Conservation (phyloP, 2,329 filamentous ascomycete species). For the Penicillium sp. region DNA sequence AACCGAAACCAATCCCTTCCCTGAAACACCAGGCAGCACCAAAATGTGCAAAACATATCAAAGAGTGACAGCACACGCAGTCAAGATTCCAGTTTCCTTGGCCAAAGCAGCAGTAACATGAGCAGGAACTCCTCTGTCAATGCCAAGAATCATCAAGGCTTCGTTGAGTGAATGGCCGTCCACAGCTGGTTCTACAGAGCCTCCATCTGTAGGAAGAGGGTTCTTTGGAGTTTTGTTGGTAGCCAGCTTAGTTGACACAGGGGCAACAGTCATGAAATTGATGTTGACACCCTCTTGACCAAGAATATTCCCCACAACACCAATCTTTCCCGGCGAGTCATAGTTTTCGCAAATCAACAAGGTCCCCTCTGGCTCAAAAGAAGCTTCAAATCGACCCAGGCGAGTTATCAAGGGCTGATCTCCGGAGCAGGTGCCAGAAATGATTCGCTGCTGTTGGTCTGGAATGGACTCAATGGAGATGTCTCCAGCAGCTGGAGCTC, state of each 20-base stretch:
- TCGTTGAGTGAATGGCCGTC: constrained; percentile 49
- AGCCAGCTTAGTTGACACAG: constrained; percentile 30
- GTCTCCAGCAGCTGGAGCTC: constrained; percentile 32
- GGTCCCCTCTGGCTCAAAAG: constrained; percentile 70
- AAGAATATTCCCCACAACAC: constrained; percentile 69
- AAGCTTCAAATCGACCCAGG: constrained; percentile 69
- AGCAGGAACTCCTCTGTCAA: constrained; percentile 63
- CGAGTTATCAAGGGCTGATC: constrained; percentile 62
- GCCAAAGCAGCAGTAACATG: constrained; percentile 53
- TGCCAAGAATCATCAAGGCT: constrained; percentile 77
- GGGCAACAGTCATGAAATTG: constrained; percentile 72
- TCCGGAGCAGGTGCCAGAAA: constrained; percentile 43
- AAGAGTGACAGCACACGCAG: constrained; percentile 52
- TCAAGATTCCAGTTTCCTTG: constrained; percentile 52
- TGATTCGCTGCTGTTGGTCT: constrained; percentile 50
- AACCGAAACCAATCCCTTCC: neutral
- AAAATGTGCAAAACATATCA: neutral
- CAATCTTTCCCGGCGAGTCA: constrained; percentile 78
- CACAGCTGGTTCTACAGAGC: neutral
- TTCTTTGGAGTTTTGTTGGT: neutral
- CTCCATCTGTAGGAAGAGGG: neutral
- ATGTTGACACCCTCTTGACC: constrained; percentile 74
- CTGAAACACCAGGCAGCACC: neutral
- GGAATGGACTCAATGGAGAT: neutral
- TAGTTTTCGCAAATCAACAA: constrained; percentile 79